Percentiles rank a stretch among this genome's conserved stretches.
Conservation (phyloP, 2,329 filamentous ascomycete genomes). For the Rugonectria rugulosa region DNA sequence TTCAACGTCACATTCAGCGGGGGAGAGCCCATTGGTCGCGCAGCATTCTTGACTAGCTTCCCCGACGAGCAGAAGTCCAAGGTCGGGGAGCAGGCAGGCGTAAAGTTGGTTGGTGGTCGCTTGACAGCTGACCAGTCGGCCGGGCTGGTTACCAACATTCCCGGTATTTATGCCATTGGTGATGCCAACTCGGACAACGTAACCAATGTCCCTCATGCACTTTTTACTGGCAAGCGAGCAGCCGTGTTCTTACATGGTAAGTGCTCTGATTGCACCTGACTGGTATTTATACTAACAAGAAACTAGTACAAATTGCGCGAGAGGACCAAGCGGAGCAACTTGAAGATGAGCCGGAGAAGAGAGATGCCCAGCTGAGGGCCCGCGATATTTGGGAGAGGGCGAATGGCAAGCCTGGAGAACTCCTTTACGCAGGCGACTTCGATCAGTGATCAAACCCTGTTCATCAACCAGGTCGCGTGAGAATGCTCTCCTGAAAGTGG, state of each 20-base stretch:
- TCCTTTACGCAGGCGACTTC: conserved; percentile 56
- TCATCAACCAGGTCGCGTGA: too few species aligned
- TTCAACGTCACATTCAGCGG: conserved; percentile 62
- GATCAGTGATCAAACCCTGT: conserved; percentile 29
- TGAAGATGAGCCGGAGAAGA: conserved; percentile 36
- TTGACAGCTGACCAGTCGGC: conserved; percentile 50
- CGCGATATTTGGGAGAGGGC: conserved; percentile 55
- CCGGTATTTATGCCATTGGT: conserved; percentile 64
- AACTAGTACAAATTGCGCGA: conserved; percentile 50
- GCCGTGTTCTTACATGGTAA: conserved; percentile 65
- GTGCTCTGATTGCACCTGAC: conserved; percentile 32
- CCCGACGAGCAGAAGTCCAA: conserved; percentile 55
- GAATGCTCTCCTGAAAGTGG: too few species aligned
- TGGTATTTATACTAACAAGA: conserved; percentile 1
- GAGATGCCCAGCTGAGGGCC: conserved; percentile 22
- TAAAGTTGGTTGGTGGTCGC: conserved; percentile 52
- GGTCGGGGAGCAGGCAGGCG: conserved; percentile 56
- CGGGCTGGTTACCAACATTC: conserved; percentile 59
- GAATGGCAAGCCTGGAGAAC: conserved; percentile 52
- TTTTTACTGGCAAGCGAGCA: conserved; percentile 65
- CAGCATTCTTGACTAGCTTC: conserved; percentile 61
- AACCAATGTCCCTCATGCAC: conserved; percentile 68
- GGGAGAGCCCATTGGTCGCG: conserved; percentile 53
- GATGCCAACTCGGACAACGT: conserved; percentile 67
- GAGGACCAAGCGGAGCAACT: conserved; percentile 48